Evolutionary conservation across 1,139 yeast species (phyloP).

Genomic region (Arxiozyma slooffiae): DNA sequence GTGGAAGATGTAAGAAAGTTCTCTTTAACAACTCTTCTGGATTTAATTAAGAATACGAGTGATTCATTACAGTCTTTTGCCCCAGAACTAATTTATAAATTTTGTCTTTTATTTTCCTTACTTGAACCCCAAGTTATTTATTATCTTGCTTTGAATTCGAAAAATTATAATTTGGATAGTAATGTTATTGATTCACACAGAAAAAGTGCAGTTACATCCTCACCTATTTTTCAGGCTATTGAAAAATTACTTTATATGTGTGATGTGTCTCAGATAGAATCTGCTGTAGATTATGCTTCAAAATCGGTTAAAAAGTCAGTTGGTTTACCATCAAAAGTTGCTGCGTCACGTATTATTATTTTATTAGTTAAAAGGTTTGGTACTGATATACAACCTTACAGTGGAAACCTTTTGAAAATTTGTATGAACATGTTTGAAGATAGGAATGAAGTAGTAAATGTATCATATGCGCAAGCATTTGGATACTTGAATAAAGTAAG

Average conservation of each 20-base stretch:
- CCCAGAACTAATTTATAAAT: conserved; percentile 58
- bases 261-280: conserved; percentile 44
- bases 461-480: conserved; percentile 70
- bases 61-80: conserved; percentile 56
- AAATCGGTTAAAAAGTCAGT: conserved; percentile 52
- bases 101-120: conserved; percentile 67
- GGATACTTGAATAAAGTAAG: conserved; percentile 71
- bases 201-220: conserved; percentile 59
- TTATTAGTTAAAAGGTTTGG: conserved; percentile 51
- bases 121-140: conserved; percentile 87
- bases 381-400: conserved; percentile 47
- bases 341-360: conserved; percentile 70
- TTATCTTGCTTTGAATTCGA: conserved; percentile 79
- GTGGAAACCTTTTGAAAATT: conserved; percentile 51
- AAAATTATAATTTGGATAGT: conserved; percentile 65
- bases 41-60: conserved; percentile 56
- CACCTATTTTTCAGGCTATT: conserved; percentile 85
- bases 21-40: conserved; percentile 63
- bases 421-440: conserved; percentile 56
- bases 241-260: conserved; percentile 57
- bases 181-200: conserved; percentile 72
- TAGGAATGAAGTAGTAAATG: conserved; percentile 60
- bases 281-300: conserved; percentile 41
- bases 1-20: conserved; percentile 77
- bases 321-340: conserved; percentile 86